These are phyloP conservation scores for Lagenaria siceraria DNA, from an alignment of 306 rosid species.

Conservation along the genomic window DNA sequence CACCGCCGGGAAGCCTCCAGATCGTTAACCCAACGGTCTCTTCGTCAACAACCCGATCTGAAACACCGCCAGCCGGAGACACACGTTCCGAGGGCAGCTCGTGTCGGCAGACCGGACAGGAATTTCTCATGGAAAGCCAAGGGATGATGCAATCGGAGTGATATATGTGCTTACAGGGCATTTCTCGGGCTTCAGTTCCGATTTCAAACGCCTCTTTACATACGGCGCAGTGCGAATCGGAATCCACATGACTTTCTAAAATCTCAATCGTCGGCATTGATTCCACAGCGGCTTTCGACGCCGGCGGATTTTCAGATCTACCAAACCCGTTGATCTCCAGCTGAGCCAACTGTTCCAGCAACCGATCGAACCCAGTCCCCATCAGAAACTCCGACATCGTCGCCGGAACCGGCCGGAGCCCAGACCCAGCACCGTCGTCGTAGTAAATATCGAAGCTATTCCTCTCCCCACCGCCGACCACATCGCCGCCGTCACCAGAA, in stretches of 20 bases:
- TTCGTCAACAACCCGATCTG: conserved; percentile 38
- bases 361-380: conserved; percentile 72
- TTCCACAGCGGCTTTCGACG: conserved; percentile 74
- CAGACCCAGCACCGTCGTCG: conserved; percentile 73
- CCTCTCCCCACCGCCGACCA: conserved; percentile 10
- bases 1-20: conserved; percentile 89
- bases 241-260: conserved; percentile 29
- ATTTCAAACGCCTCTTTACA: conserved; percentile 77
- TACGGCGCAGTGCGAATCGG: conserved; percentile 82
- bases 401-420: conserved; percentile 70
- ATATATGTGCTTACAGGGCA: conserved; percentile 87
- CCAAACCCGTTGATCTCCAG: conserved; percentile 74
- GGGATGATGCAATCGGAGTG: conserved; percentile 87
- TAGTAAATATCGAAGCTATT: conserved; percentile 60
- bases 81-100: conserved; percentile 62
- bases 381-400: conserved; percentile 67
- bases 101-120: conserved; percentile 92
- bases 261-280: conserved; percentile 77
- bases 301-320: conserved; percentile 75
- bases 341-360: conserved; percentile 77
- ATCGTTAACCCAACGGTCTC: conserved; percentile 74
- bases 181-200: conserved; percentile 72
- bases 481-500: conserved; percentile 15
- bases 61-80: conserved; percentile 11
- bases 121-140: conserved; percentile 74